Base-by-base conservation (phyloP, 257 asterid species). In the Ajuga chamaepitys region DNA sequence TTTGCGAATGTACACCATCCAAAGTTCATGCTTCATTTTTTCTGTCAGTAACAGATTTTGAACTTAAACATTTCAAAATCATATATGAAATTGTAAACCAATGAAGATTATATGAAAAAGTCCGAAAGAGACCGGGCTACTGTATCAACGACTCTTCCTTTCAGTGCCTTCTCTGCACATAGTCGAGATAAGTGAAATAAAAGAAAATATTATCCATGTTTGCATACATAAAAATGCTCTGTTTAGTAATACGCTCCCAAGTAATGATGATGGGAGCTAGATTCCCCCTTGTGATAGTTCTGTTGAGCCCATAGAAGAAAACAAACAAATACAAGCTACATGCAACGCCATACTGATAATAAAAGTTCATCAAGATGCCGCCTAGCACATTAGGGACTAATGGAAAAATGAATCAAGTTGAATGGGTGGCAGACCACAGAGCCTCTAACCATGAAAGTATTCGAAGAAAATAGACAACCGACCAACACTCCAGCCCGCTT, bases 401-500 rank as follows among this genome's bases (percentile, higher is more conserved):
- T n/a, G 60, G 45, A 20, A 35, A 47, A 50, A 57, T 38, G 17
- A 35, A 62, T 16, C 46, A 13, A 61, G 40, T 61, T 40, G 63
- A 11, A 24, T 9, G 9, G 42, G 44, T 22, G 44, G 40, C 12
- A 11, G 17, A 14, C n/a, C 24, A 7, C 52, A 44, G 46, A 69
- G 58, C 66, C 60, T 42, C 41, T 16, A 58, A 24, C 58, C 47
- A 18, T 1, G 21, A 7, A 48, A 25, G 2, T 28, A 28, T 28
- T 2, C 34, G 5, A 57, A 25, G 74, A 74, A 75, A 51, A 92
- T 68, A 8, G 93, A 91, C 13, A 93, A 92, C 70, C 96, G 78
- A 11, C 98, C 96, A 55, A 89, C 89, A 57, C 63, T 82, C 97
- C 96, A 92, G 30, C 98, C 98, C 1, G 86, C 89, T 67, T 89